These are phyloP conservation scores for Ceratobasidium papillatum DNA, from an alignment of 1,284 basidiomycete species.

Conservation along the genomic window DNA sequence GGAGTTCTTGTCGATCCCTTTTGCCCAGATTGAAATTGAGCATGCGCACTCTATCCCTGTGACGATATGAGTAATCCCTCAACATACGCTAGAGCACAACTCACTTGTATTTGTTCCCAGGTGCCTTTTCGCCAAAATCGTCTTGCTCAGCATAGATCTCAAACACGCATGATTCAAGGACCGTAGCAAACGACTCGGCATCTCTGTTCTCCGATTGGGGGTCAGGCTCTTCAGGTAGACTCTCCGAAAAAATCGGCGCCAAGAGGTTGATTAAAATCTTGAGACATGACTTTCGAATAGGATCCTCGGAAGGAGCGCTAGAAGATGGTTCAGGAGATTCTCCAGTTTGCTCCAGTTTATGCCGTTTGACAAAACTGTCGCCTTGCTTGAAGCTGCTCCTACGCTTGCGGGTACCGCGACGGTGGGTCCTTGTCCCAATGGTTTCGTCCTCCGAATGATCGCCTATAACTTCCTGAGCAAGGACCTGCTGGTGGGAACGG, in stretches of 20 bases:
- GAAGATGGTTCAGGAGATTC: not conserved
- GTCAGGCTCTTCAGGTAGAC: constrained; percentile 39
- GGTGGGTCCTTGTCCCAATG: constrained; percentile 28
- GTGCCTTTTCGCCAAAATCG: constrained; percentile 70
- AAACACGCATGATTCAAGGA: constrained; percentile 75
- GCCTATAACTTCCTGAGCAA: not conserved
- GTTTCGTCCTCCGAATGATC: constrained; percentile 29
- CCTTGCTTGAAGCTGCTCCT: constrained; percentile 26
- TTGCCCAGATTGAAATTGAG: constrained; percentile 82
- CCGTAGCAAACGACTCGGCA: constrained; percentile 61
- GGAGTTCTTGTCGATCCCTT: constrained; percentile 73
- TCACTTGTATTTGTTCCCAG: constrained; percentile 81
- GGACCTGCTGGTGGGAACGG: not conserved
- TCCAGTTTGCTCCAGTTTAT: not conserved
- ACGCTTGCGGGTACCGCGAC: constrained; percentile 32
- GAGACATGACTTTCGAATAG: constrained; percentile 35
- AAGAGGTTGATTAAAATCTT: constrained; percentile 21
- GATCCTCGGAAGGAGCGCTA: not conserved
- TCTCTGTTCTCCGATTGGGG: constrained; percentile 5
- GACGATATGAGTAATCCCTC: constrained; percentile 41
- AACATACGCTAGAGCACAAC: constrained; percentile 49
- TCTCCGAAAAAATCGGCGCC: constrained; percentile 34
- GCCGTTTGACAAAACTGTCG: constrained; percentile 22
- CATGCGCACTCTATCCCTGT: constrained; percentile 84
- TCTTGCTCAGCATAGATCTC: constrained; percentile 79